These are phyloP conservation scores for Lasiodiplodia gonubiensis DNA, from an alignment of 2,329 filamentous ascomycete genomes.

Conservation along the genomic window DNA sequence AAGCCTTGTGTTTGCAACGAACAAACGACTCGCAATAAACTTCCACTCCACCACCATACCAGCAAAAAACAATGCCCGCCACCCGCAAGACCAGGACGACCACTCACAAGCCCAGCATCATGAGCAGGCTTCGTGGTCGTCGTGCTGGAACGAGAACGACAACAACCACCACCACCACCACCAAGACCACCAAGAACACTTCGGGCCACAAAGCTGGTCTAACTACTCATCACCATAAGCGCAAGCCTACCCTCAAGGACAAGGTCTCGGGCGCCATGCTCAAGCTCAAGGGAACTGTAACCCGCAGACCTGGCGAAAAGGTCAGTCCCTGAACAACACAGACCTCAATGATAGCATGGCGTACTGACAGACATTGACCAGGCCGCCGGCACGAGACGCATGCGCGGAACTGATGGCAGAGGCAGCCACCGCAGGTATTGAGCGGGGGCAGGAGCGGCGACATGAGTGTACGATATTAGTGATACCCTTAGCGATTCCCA, in stretches of 20 bases:
- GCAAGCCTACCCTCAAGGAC: slow-evolving; percentile 72
- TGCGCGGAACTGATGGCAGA: slow-evolving; percentile 73
- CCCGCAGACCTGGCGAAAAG: slow-evolving; percentile 73
- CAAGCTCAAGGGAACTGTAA: slow-evolving; percentile 74
- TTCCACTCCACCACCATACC: not conserved
- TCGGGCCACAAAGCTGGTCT: slow-evolving; percentile 25
- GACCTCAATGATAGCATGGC: not conserved
- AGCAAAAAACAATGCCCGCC: slow-evolving; percentile 34
- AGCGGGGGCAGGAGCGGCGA: not conserved
- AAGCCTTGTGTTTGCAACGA: not conserved
- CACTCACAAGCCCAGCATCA: slow-evolving; percentile 57
- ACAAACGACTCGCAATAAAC: slow-evolving; percentile 7
- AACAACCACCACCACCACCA: slow-evolving; percentile 47
- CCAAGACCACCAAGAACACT: slow-evolving; percentile 48
- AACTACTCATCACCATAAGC: slow-evolving; percentile 64
- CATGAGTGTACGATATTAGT: slow-evolving; percentile 18
- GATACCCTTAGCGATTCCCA: slow-evolving; percentile 22
- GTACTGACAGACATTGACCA: slow-evolving; percentile 40
- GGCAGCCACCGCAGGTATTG: slow-evolving; percentile 26
- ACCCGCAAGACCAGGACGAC: slow-evolving; percentile 44
- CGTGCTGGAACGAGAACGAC: slow-evolving; percentile 41
- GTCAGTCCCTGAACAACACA: slow-evolving; percentile 43
- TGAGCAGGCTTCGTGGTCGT: slow-evolving; percentile 58
- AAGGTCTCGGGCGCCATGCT: slow-evolving; percentile 78
- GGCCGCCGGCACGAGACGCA: slow-evolving; percentile 75